Percentiles rank a stretch among this genome's conserved stretches.
Conservation (phyloP, 106 monocot genomes). For the Dendrobium huoshanense region DNA sequence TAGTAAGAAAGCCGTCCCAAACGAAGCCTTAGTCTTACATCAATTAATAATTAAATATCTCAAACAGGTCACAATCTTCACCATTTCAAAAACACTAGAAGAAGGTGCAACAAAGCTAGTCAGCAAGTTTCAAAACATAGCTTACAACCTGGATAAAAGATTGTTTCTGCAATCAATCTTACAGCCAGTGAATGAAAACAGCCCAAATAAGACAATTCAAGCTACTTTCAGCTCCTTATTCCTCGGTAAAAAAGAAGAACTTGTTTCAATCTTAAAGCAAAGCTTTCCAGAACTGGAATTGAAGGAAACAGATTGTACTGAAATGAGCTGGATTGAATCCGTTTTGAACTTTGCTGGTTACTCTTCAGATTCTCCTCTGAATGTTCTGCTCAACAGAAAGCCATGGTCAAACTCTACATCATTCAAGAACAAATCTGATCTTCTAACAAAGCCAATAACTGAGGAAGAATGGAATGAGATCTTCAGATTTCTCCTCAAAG, state of each 20-base stretch:
- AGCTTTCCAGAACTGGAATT: conserved; percentile 36
- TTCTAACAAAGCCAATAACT: not conserved
- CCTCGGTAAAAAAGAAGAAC: conserved; percentile 18
- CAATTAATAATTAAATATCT: not conserved
- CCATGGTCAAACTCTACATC: not conserved
- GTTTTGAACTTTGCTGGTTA: conserved; percentile 9
- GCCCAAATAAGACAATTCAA: not conserved
- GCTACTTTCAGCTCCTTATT: conserved; percentile 20
- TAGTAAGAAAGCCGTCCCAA: too few relatives aligned
- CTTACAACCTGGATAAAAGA: not conserved
- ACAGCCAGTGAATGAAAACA: not conserved
- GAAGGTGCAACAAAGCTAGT: conserved; percentile 3
- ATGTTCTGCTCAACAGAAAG: not conserved
- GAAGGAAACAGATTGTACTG: conserved; percentile 17
- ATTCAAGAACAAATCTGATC: conserved; percentile 22
- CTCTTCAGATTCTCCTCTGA: not conserved
- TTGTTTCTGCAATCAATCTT: not conserved
- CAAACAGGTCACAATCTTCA: conserved; percentile 2
- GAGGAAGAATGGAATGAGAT: conserved; percentile 11
- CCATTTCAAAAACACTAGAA: not conserved
- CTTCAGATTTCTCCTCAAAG: conserved; percentile 5
- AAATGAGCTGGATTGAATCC: conserved; percentile 36
- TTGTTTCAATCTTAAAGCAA: conserved; percentile 16
- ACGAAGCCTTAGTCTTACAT: not conserved
- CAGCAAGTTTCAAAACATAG: conserved; percentile 1